Evolutionary conservation across 2,329 filamentous ascomycete genomes (phyloP), one percentile per base, ranked within the genome.

Genomic region (Diplodia seriata): DNA sequence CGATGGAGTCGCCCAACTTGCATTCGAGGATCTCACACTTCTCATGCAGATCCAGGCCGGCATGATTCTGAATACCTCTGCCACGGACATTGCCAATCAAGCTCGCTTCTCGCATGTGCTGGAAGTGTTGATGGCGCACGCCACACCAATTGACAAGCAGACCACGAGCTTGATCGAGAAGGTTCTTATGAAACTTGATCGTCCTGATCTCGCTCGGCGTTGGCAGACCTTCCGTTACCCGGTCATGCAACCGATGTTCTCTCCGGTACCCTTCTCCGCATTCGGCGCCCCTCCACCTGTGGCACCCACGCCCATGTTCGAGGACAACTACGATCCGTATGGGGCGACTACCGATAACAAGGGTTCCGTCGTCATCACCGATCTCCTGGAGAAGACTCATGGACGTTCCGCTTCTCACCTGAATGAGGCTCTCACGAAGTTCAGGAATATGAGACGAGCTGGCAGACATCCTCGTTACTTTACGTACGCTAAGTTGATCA

Each of bases 401-500:
- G 91, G 90, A 61, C 89, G 91, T 69, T 88, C 89, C 72, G 89
- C 89, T 26, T 86, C 89, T 64, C 89, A 90, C 71, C 84, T 97
- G 69, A 90, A 90, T 71, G 93, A 97, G 71, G 92, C 93, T 43
- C 82, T 98, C 70, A 85, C 85, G 71, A 91, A 93, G 73, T 92
- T 98, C 81, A 91, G 90, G 77, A 97, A 97, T 81, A 97, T 97
- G 84, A 93, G 95, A 71, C 92, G 94, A 69, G 88, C 92, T 75
- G 94, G 94, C 70, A 90, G 93, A 76, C 93, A 97, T 77, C 93
- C 94, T 64, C 89, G 94, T 69, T 98, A 98, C 82, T 95, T 97
- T 79, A 97, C 94, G 1, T 97, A 98, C 74, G 93, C 94, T 61
- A 98, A 97, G 85, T 85, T 99, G 72, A 97, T 99, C 75, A 90